A percentile compares a stretch with the other conserved stretches of the same genome.
Conservation (phyloP, 208 protist species). For the Naegleria fowleri region DNA sequence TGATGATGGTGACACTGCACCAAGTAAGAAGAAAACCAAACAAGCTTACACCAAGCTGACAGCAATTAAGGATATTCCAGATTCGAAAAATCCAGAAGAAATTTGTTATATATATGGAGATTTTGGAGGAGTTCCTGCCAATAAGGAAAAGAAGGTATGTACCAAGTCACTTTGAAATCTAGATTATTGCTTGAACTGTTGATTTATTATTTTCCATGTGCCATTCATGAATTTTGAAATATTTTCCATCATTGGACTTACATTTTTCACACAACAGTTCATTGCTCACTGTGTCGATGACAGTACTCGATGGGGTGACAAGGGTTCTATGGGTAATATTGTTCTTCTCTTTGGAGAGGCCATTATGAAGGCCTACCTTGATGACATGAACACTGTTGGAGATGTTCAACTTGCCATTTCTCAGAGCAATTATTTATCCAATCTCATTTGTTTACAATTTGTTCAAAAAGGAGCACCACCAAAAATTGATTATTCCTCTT, state of each 20-base stretch:
- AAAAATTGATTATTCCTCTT: not conserved
- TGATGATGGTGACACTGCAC: not conserved
- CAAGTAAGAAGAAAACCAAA: not conserved
- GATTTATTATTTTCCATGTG: no score
- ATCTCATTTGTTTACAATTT: constrained; percentile 45
- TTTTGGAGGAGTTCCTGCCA: not conserved
- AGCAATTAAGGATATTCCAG: not conserved
- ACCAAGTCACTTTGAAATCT: no score
- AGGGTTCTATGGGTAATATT: constrained; percentile 54
- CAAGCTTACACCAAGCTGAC: not conserved
- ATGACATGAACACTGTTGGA: constrained; percentile 34
- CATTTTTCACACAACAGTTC: no score
- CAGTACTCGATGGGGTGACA: constrained; percentile 43
- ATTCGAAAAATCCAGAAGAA: not conserved
- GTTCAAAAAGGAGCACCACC: constrained; percentile 40
- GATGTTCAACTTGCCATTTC: constrained; percentile 44
- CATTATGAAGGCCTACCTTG: constrained; percentile 31
- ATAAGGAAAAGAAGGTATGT: constrained; percentile 29
- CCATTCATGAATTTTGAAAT: no score
- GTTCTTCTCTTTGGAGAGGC: constrained; percentile 40
- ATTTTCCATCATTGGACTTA: no score
- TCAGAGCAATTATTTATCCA: constrained; percentile 45
- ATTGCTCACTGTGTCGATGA: constrained; percentile 49
- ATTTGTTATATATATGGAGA: constrained; percentile 24
- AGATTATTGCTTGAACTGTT: no score